These are phyloP conservation scores for Cetradonia linearis DNA, from an alignment of 495 filamentous ascomycete genomes.

Conservation along the genomic window DNA sequence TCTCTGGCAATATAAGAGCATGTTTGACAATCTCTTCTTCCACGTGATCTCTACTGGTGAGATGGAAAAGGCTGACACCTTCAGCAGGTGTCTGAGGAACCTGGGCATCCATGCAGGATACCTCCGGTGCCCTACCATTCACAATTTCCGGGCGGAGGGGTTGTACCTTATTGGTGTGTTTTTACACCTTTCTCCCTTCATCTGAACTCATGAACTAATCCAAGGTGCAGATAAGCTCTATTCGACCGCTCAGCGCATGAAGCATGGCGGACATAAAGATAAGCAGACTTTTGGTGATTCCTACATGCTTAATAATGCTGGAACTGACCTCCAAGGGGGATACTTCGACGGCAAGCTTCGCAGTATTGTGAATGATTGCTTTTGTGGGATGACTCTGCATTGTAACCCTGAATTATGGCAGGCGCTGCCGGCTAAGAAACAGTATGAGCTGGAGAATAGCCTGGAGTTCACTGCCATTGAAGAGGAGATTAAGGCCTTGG, in stretches of 20 bases:
- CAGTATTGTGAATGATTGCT: slow-evolving; percentile 21
- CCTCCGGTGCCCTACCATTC: slow-evolving; percentile 14
- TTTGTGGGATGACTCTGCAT: slow-evolving; percentile 22
- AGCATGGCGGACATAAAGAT: slow-evolving; percentile 22
- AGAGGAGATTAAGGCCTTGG: slow-evolving; percentile 21
- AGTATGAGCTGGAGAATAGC: slow-evolving; percentile 21
- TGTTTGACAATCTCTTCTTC: slow-evolving; percentile 17
- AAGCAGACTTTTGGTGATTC: slow-evolving; percentile 18
- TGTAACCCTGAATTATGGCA: slow-evolving; percentile 25
- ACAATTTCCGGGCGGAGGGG: slow-evolving; percentile 24
- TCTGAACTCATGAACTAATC: slow-evolving; percentile 14
- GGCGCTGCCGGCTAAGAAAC: slow-evolving; percentile 23
- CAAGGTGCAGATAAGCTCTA: slow-evolving; percentile 24
- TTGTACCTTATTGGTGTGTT: slow-evolving; percentile 23
- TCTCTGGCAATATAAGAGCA: slow-evolving; percentile 14
- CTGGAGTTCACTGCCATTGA: slow-evolving; percentile 21
- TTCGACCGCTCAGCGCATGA: slow-evolving; percentile 23
- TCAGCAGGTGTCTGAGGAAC: slow-evolving; percentile 16
- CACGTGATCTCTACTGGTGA: slow-evolving; percentile 14
- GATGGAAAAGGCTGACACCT: slow-evolving; percentile 13
- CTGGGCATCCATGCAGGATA: slow-evolving; percentile 18
- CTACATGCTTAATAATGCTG: slow-evolving; percentile 23
- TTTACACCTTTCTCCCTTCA: slow-evolving; percentile 3
- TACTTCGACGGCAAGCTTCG: slow-evolving; percentile 22
- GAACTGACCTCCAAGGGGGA: slow-evolving; percentile 20